A percentile compares a stretch with the other conserved stretches of the same genome.
phyloP scores from a whole-genome alignment of 148 eudicot genomes.

The Fagopyrum esculentum region DNA sequence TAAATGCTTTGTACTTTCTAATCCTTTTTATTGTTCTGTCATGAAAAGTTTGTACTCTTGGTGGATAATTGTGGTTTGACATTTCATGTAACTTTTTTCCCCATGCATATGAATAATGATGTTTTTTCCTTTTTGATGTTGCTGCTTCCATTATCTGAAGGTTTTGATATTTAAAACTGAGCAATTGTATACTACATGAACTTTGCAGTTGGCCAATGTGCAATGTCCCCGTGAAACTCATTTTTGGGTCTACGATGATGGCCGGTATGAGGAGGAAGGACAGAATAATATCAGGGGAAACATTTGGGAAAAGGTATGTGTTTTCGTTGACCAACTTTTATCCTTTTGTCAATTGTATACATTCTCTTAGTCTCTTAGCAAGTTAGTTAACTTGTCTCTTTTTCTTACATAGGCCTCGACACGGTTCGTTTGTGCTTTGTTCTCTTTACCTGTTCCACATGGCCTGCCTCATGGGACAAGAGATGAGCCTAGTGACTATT shows the following conservation, averaged over 20 bases:
- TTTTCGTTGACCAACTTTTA: neutral
- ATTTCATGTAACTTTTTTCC: neutral
- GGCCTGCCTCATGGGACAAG: constrained; percentile 68
- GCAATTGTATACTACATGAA: neutral
- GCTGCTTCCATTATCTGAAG: too few species aligned
- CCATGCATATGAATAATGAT: neutral
- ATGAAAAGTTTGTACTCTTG: neutral
- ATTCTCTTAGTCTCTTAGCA: neutral
- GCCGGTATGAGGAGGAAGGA: constrained; percentile 99
- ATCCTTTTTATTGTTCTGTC: neutral
- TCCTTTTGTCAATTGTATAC: neutral
- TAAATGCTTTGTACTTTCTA: neutral
- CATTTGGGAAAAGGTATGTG: constrained; percentile 94
- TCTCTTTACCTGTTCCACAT: constrained; percentile 90
- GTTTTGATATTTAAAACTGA: neutral
- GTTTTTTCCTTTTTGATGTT: constrained; percentile 14
- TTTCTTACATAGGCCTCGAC: constrained; percentile 65
- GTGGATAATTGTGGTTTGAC: neutral
- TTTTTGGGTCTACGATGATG: constrained; percentile 99
- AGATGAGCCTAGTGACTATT: constrained; percentile 78
- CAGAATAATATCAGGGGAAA: constrained; percentile 97
- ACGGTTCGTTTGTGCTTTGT: constrained; percentile 63
- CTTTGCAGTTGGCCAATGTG: constrained; percentile 78
- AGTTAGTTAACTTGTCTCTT: constrained; percentile 13
- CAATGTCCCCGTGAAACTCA: constrained; percentile 99